These are phyloP conservation scores for Microglena sp. DNA, from an alignment of 139 green algal species.

Conservation along the genomic window DNA sequence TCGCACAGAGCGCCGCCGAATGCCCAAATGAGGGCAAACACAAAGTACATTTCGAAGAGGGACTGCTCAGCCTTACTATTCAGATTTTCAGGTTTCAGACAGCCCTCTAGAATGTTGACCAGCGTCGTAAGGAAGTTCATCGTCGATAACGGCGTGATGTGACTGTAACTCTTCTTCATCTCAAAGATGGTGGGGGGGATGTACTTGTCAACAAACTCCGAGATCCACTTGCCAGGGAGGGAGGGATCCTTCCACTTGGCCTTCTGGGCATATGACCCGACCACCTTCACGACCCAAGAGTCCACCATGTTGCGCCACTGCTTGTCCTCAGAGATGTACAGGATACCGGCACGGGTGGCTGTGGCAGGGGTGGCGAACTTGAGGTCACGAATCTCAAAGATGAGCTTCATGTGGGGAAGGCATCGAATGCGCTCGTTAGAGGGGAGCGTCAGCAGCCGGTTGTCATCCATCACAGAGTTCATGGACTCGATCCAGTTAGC, in stretches of 20 bases:
- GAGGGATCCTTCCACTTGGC: slow-evolving; percentile 73
- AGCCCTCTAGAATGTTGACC: slow-evolving; percentile 73
- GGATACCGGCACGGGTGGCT: slow-evolving; percentile 73
- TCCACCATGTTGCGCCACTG: slow-evolving; percentile 79
- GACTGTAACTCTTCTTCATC: slow-evolving; percentile 71
- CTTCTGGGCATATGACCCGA: slow-evolving; percentile 57
- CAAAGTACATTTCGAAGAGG: slow-evolving; percentile 79
- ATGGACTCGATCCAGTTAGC: slow-evolving; percentile 87
- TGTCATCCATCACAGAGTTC: slow-evolving; percentile 87
- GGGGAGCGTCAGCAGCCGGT: slow-evolving; percentile 72
- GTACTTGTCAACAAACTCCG: slow-evolving; percentile 74
- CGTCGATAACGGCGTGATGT: slow-evolving; percentile 69
- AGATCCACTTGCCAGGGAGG: slow-evolving; percentile 55
- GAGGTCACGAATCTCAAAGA: slow-evolving; percentile 77
- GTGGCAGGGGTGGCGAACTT: slow-evolving; percentile 80
- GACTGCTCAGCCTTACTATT: slow-evolving; percentile 55
- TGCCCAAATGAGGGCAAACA: slow-evolving; percentile 75
- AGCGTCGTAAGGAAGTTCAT: slow-evolving; percentile 78
- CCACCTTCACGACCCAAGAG: slow-evolving; percentile 46
- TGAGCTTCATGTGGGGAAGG: slow-evolving; percentile 78
- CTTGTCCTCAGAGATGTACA: slow-evolving; percentile 69
- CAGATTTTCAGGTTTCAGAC: slow-evolving; percentile 65
- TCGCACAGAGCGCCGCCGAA: slow-evolving; percentile 73
- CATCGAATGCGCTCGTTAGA: slow-evolving; percentile 83
- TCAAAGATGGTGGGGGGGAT: slow-evolving; percentile 61